A percentile compares a stretch with the other conserved stretches of the same genome.
These are phyloP conservation scores for Elaeagnus macrophylla DNA, from an alignment of 306 rosid species.

Conservation along the genomic window DNA sequence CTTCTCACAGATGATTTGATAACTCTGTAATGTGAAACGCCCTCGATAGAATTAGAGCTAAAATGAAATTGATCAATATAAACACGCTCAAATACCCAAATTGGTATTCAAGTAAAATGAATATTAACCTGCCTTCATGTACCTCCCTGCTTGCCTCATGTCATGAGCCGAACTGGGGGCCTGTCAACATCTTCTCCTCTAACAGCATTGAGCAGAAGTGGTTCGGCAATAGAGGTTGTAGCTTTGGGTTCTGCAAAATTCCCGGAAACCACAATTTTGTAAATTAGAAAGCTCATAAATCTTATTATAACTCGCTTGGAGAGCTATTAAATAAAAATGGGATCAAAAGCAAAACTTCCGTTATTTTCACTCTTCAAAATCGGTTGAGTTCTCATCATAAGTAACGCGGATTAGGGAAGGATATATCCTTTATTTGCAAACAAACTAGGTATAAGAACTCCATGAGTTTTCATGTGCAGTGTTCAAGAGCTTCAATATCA, in stretches of 20 bases:
- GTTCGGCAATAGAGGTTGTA: constrained; percentile 42
- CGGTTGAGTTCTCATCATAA: no score
- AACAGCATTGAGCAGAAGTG: constrained; percentile 79
- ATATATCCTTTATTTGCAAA: no score
- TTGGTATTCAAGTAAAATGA: constrained; percentile 13
- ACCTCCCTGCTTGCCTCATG: constrained; percentile 99
- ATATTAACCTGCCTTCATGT: constrained; percentile 91
- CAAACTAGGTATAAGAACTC: no score
- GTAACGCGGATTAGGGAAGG: no score
- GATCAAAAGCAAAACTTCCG: no score
- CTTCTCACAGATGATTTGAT: constrained; percentile 75
- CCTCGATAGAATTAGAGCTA: constrained; percentile 17
- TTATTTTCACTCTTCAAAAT: no score
- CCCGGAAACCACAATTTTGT: constrained; percentile 37
- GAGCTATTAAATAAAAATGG: background rate
- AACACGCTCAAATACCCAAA: background rate
- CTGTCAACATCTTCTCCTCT: constrained; percentile 75
- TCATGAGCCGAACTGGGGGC: constrained; percentile 99
- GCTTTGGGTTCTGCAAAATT: constrained; percentile 53
- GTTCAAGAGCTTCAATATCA: no score
- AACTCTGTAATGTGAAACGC: constrained; percentile 48
- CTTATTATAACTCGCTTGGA: background rate
- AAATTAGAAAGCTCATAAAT: constrained; percentile 16
- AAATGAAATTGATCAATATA: background rate
- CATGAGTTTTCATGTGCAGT: no score